phyloP scores from a whole-genome alignment of 2,329 filamentous ascomycete species.

The Colletotrichum eleusines region DNA sequence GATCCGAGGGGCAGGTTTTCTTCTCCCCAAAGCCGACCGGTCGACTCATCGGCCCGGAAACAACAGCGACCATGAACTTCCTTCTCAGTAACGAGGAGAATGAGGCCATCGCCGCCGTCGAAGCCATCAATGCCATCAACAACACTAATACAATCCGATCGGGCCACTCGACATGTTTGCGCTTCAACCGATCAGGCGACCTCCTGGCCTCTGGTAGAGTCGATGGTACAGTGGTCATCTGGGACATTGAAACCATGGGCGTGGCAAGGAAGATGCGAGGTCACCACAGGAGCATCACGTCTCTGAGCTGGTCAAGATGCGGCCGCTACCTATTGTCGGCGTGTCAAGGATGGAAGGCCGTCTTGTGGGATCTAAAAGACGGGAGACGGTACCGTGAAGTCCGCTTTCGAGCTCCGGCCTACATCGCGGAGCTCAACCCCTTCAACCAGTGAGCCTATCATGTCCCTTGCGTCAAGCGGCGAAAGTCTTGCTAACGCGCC shows the following conservation, averaged over 20 bases:
- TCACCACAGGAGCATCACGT: constrained; percentile 94
- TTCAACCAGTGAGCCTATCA: constrained; percentile 77
- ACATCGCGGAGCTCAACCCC: constrained; percentile 95
- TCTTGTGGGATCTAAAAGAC: constrained; percentile 89
- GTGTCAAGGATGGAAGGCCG: constrained; percentile 96
- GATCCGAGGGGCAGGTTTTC: neutral
- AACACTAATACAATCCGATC: constrained; percentile 88
- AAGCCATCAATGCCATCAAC: constrained; percentile 55
- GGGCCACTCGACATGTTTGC: constrained; percentile 74
- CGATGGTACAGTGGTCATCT: constrained; percentile 94
- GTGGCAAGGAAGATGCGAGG: constrained; percentile 94
- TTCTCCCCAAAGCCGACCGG: neutral
- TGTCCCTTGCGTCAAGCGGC: neutral
- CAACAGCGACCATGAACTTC: constrained; percentile 63
- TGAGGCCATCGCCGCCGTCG: constrained; percentile 40
- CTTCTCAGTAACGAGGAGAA: constrained; percentile 67
- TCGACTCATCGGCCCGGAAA: neutral
- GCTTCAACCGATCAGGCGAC: constrained; percentile 95
- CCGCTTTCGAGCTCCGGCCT: constrained; percentile 92
- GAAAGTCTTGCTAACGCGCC: constrained; percentile 15
- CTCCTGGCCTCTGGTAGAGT: constrained; percentile 93
- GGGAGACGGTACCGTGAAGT: constrained; percentile 82
- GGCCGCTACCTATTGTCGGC: constrained; percentile 92
- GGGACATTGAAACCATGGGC: constrained; percentile 97
- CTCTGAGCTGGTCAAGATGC: constrained; percentile 93